Base-by-base conservation (phyloP, 2,329 filamentous ascomycete species). In the Botrytis byssoidea region DNA sequence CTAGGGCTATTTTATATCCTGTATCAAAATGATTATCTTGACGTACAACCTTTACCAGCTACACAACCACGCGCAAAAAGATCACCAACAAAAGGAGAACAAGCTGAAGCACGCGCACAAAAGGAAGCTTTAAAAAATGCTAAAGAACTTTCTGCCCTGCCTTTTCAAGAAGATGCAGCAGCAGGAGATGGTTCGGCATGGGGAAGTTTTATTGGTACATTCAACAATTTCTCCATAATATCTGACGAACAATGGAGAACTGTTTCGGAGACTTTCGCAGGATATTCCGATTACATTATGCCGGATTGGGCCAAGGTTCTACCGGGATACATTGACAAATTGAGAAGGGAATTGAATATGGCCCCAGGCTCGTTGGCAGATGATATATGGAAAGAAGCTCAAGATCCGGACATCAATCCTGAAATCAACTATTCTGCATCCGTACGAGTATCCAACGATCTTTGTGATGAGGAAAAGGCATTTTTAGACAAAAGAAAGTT, bases 301-400 rank as follows among this genome's bases (percentile, higher is more conserved):
- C 95, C 95, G 0, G 90, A 92, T 60, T 98, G 95, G 95, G 90
- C 92, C 48, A 91, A 90, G 76, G 81, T 89, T 60, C 84, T 98
- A 29, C 95, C 95, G 0, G 90, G 86, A 4, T 94, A 93, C 72
- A 85, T 97, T 72, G 87, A 89, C 74, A 98, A 97, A 82, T 87
- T 98, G 48, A 94, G 97, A 81, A 89, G 89, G 35, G 95, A 98
- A 83, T 86, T 98, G 25, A 96, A 93, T 48, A 92, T 96, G 89
- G 89, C 92, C 0, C 93, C 94, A 0, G 95, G 94, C 1, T 97
- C 94, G 0, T 85, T 99, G 60, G 94, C 95, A 20, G 92, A 97
- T 80, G 93, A 98, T 77, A 96, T 99, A 74, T 98, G 96, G 96
- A 86, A 87, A 76, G 95, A 98, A 79, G 94, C 96, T 0, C 92